A percentile compares a stretch with the other conserved stretches of the same genome.
Evolutionary conservation across 306 rosid species (phyloP).

Genomic region (Gillenia trifoliata): DNA sequence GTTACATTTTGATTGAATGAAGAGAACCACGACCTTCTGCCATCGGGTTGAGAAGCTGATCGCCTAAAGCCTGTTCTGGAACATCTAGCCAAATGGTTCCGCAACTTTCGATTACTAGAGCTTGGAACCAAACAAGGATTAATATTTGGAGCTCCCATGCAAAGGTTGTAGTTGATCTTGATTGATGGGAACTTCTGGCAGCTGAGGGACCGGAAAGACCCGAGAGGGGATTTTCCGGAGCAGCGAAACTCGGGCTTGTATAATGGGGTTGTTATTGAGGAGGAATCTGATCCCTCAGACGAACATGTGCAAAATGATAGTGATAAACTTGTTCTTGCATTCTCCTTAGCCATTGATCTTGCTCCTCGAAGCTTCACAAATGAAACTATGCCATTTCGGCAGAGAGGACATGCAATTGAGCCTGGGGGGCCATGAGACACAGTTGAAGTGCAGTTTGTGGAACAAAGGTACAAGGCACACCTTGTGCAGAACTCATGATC

Average conservation of each 20-base stretch:
- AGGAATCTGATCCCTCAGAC: constrained; percentile 37
- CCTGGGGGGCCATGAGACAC: constrained; percentile 59
- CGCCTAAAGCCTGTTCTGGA: constrained; percentile 51
- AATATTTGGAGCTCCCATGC: constrained; percentile 57
- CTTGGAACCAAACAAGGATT: constrained; percentile 55
- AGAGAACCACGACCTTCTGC: constrained; percentile 73
- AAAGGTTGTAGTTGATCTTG: constrained; percentile 46
- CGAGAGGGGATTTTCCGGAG: constrained; percentile 30
- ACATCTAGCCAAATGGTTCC: constrained; percentile 41
- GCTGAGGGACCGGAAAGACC: constrained; percentile 56
- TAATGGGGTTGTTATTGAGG: constrained; percentile 57
- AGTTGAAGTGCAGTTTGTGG: constrained; percentile 51
- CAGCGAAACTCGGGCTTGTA: constrained; percentile 44
- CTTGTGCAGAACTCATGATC: constrained; percentile 92
- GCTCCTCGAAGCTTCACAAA: constrained; percentile 62
- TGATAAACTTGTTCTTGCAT: constrained; percentile 54
- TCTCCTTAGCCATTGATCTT: constrained; percentile 35
- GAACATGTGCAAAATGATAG: constrained; percentile 66
- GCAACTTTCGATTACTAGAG: constrained; percentile 24
- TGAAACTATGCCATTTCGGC: constrained; percentile 81
- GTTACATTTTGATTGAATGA: constrained; percentile 66
- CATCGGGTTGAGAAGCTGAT: constrained; percentile 46
- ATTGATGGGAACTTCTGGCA: constrained; percentile 62
- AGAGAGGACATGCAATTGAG: constrained; percentile 89
- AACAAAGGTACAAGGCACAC: constrained; percentile 90